Evolutionary conservation across 345 rosid genomes (phyloP).

Genomic region (Aquilaria yunnanensis): DNA sequence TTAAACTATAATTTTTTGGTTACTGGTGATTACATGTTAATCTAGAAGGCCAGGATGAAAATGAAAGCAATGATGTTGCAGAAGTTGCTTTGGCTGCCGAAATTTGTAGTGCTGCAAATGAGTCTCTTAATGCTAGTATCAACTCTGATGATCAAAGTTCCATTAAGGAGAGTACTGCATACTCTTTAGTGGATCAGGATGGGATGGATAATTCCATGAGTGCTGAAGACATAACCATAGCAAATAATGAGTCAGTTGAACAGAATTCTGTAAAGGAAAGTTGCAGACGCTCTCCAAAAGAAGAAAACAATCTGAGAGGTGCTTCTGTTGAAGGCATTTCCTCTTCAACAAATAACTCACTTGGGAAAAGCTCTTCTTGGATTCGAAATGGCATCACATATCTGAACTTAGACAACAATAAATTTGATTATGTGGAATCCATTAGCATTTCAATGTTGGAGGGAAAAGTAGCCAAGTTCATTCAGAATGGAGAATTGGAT

Average conservation of each 20-base stretch:
- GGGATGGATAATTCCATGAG: constrained; percentile 13
- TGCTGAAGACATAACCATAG: too few species aligned
- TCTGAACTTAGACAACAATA: constrained; percentile 16
- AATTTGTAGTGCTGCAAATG: constrained; percentile 1
- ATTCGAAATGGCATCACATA: constrained; percentile 12
- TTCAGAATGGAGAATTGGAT: constrained; percentile 67
- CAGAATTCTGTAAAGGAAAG: constrained; percentile 1
- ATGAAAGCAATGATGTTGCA: constrained; percentile 14
- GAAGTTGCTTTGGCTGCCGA: constrained; percentile 19
- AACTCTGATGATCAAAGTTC: constrained; percentile 5
- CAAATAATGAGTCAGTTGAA: too few species aligned
- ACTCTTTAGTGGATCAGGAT: constrained; percentile 11
- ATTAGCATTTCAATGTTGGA: constrained; percentile 35
- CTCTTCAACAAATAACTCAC: not conserved
- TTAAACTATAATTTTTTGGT: not conserved
- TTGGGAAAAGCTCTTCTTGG: constrained; percentile 13
- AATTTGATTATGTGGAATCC: constrained; percentile 17
- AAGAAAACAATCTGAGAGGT: constrained; percentile 21
- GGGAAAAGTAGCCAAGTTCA: constrained; percentile 53
- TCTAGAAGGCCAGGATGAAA: constrained; percentile 37
- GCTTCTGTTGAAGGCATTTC: constrained; percentile 16
- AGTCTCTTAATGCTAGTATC: constrained; percentile 4
- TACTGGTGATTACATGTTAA: constrained; percentile 13
- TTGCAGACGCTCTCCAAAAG: constrained; percentile 9
- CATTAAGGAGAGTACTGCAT: constrained; percentile 15